Evolutionary conservation across 208 protist species (phyloP).

Genomic region (Trypanosoma mega): DNA sequence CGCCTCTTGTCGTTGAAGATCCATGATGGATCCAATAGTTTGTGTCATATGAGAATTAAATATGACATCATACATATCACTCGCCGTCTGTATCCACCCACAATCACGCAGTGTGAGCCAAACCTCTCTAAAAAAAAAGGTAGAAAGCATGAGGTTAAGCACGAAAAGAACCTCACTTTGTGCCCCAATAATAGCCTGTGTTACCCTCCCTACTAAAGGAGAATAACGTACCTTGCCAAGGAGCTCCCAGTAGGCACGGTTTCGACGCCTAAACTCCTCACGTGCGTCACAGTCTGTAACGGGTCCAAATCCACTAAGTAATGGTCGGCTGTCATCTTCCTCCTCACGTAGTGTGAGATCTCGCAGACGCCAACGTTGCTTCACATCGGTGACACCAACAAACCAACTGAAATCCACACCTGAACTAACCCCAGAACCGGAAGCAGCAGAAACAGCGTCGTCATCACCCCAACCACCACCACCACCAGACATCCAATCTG

Average conservation of each 20-base stretch:
- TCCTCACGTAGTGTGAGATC: slow-evolving; percentile 53
- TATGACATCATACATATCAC: slow-evolving; percentile 55
- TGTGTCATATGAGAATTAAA: slow-evolving; percentile 30
- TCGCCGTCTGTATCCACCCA: slow-evolving; percentile 50
- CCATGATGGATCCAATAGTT: slow-evolving; percentile 8
- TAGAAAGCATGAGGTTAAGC: slow-evolving; percentile 74
- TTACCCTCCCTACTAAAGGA: slow-evolving; percentile 1
- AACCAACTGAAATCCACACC: slow-evolving; percentile 71
- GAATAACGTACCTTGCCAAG: slow-evolving; percentile 17
- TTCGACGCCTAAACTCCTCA: slow-evolving; percentile 26
- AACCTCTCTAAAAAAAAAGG: slow-evolving; percentile 74
- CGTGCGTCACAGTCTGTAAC: slow-evolving; percentile 14
- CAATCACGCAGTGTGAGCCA: slow-evolving; percentile 54
- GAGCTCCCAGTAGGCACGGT: slow-evolving; percentile 19
- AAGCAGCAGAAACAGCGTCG: slow-evolving; percentile 12
- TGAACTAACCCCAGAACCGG: slow-evolving; percentile 5
- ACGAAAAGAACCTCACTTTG: slow-evolving; percentile 86
- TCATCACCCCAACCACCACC: slow-evolving; percentile 1
- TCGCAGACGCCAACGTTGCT: slow-evolving; percentile 65
- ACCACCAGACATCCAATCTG: too few species aligned
- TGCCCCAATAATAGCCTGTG: slow-evolving; percentile 50
- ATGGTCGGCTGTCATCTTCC: slow-evolving; percentile 59
- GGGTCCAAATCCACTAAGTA: slow-evolving; percentile 27
- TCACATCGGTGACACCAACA: slow-evolving; percentile 49
- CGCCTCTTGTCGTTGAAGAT: slow-evolving; percentile 6